A percentile compares a stretch with the other conserved stretches of the same genome.
Conservation (phyloP, 495 filamentous ascomycete species). For the Trichoderma orchidacearum region DNA sequence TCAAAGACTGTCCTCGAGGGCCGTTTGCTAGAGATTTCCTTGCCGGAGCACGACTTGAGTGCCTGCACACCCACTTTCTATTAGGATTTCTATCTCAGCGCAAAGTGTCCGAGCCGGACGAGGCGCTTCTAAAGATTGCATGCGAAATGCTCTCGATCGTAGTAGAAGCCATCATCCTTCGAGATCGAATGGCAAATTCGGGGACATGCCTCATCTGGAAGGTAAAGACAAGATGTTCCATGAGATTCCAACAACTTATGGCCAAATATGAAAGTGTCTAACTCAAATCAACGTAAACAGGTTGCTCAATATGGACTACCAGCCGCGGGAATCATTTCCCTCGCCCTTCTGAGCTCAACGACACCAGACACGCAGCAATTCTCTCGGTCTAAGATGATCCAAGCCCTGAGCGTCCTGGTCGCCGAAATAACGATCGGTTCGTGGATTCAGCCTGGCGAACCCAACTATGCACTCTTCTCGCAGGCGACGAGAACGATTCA, state of each 20-base stretch:
- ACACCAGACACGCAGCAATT: conserved; percentile 3
- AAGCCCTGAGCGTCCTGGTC: conserved; percentile 24
- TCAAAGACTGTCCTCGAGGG: neutral
- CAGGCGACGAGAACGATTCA: conserved; percentile 3
- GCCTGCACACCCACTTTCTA: conserved; percentile 27
- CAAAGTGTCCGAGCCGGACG: conserved; percentile 19
- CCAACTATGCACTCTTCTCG: conserved; percentile 14
- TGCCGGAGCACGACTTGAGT: conserved; percentile 22
- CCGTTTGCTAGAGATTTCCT: conserved; percentile 4
- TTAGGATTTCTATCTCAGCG: conserved; percentile 17
- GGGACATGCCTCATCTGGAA: conserved; percentile 30
- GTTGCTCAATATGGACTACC: conserved; percentile 28
- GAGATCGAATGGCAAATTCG: conserved; percentile 25
- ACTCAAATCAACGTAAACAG: conserved; percentile 6
- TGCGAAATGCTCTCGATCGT: conserved; percentile 23
- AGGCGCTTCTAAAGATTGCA: conserved; percentile 15
- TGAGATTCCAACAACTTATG: neutral
- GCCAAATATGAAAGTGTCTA: neutral
- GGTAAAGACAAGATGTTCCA: conserved; percentile 14
- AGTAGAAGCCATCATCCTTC: conserved; percentile 22
- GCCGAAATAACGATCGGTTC: conserved; percentile 24
- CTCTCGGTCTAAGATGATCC: conserved; percentile 15
- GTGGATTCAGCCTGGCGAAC: conserved; percentile 19
- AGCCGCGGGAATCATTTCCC: conserved; percentile 25
- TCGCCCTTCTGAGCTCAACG: conserved; percentile 18